These are phyloP conservation scores for Blumeriella jaapii DNA, from an alignment of 2,329 filamentous ascomycete species.

Conservation along the genomic window DNA sequence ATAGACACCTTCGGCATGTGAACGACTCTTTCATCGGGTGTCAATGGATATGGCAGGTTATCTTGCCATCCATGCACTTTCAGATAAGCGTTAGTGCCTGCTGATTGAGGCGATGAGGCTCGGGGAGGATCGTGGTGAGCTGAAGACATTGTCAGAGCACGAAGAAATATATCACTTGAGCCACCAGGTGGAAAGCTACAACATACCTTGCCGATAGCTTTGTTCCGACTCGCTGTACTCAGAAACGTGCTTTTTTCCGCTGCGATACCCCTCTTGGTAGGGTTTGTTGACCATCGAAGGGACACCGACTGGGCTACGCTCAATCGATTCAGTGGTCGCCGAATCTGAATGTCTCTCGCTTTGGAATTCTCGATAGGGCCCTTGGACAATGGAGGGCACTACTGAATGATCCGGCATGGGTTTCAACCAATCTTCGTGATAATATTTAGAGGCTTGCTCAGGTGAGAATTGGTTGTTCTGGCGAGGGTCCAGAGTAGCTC, in stretches of 20 bases:
- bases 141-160: conserved; percentile 4
- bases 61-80: not conserved
- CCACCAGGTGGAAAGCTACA: no score
- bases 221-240: conserved; percentile 9
- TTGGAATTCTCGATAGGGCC: conserved; percentile 1
- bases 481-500: conserved; percentile 3
- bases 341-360: not conserved
- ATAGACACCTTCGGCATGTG: not conserved
- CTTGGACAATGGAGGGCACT: not conserved
- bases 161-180: no score
- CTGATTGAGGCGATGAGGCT: conserved; percentile 10
- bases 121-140: conserved; percentile 3
- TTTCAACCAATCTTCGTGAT: conserved; percentile 14
- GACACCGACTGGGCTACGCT: not conserved
- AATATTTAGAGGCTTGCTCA: conserved; percentile 14
- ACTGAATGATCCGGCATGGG: not conserved
- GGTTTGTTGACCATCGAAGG: conserved; percentile 1
- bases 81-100: not conserved
- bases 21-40: not conserved
- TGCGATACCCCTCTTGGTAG: conserved; percentile 6
- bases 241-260: conserved; percentile 5
- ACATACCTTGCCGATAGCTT: conserved; percentile 3
- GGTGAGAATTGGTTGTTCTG: conserved; percentile 1
- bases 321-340: not conserved
- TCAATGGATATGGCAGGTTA: conserved; percentile 1